Base-by-base conservation (phyloP, 495 filamentous ascomycete species). In the Cryomyces antarcticus region DNA sequence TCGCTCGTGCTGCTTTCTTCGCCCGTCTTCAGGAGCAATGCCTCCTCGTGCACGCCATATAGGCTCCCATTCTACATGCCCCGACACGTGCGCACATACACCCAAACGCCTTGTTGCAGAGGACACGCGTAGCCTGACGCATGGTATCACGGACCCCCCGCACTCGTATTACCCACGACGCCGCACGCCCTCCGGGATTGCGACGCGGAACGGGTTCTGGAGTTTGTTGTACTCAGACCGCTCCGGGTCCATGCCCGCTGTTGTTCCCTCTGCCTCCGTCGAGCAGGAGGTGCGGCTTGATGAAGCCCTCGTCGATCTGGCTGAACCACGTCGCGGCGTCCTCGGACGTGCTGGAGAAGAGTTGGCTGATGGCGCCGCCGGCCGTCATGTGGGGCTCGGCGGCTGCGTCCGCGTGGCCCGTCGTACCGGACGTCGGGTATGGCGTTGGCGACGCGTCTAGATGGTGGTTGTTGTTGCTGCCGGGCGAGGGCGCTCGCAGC, bases 271-370 rank as follows among this genome's bases (percentile, higher is more conserved):
- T 65, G 7, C 63, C 61, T 49, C 77, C 76, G 64, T 96, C 88
- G 33, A 97, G 69, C 44, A 97, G 59, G 42, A 97, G 65, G 50
- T 73, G 84, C 7, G 89, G 89, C 66, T 97, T 97, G 58, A 97
- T 92, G 59, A 82, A 96, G 29, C 82, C 83, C 58, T 97, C 89
- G 58, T 97, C 89, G 42, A 97, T 62, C 59, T 94, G 88, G 45
- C 76, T 76, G 59, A 97, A 94, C 72, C 89, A 77, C 10, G 78
- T 82, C 13, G 80, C 81, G 40, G 93, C 87, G 57, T 97, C 92
- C 34, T 93, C 87, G 0, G 75, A 66, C 9, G 79, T 75, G 36
- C 82, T 78, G 11, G 74, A 75, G 45, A 88, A 74, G 1, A 82
- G 67, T 41, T 80, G 77, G 30, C 75, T 73, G 7, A 89, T 69